These are phyloP conservation scores for Penicillium fimorum DNA, from an alignment of 495 filamentous ascomycete species.

Conservation along the genomic window DNA sequence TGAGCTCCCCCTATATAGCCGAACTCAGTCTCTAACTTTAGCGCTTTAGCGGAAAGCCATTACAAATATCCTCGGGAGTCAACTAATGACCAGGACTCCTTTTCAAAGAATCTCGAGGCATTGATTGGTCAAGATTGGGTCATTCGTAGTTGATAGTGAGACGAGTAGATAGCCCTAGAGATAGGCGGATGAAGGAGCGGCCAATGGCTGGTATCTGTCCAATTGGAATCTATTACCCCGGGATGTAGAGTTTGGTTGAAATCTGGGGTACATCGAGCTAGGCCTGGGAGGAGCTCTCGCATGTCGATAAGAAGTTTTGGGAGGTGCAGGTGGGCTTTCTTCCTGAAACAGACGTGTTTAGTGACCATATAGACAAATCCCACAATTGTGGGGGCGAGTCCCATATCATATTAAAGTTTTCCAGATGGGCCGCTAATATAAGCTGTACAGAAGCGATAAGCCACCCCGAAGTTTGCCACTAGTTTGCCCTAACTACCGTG, in stretches of 20 bases:
- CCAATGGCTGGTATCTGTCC: conserved; percentile 2
- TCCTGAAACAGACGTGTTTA: rapidly evolving
- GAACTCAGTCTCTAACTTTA: conserved; percentile 10
- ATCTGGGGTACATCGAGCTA: conserved; percentile 21
- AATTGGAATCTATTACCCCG: conserved; percentile 11
- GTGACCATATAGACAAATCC: not conserved
- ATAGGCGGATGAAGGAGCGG: conserved; percentile 17
- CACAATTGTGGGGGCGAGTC: not conserved
- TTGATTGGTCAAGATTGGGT: conserved; percentile 18
- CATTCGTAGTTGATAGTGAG: conserved; percentile 3
- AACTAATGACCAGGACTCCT: too few relatives aligned
- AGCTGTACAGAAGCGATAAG: not conserved
- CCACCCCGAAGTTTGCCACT: conserved; percentile 1
- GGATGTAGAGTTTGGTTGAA: conserved; percentile 5
- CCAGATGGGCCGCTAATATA: not conserved
- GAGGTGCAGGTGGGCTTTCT: conserved; percentile 6
- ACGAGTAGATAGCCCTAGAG: conserved; percentile 1
- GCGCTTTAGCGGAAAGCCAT: too few relatives aligned
- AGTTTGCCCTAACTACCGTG: conserved; percentile 3
- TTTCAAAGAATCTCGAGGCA: conserved; percentile 17
- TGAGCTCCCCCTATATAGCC: conserved; percentile 19
- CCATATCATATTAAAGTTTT: not conserved
- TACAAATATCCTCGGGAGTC: too few relatives aligned
- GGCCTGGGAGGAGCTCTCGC: conserved; percentile 17
- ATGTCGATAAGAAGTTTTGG: conserved; percentile 13